phyloP scores from a whole-genome alignment of 345 rosid genomes.

The Excoecaria agallocha region DNA sequence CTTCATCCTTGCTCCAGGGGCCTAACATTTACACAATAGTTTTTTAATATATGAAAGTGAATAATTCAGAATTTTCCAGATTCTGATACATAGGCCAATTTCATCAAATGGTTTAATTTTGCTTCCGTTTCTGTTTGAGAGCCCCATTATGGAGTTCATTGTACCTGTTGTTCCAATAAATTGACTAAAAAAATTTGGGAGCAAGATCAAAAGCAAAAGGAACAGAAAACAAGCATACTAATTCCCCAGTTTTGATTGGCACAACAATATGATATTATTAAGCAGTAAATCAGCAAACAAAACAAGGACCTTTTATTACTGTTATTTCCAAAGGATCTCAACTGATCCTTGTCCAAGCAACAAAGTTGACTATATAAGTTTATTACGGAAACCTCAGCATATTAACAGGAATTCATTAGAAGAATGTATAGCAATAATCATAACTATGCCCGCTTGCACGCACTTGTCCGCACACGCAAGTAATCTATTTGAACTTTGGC shows the following conservation, averaged over 20 bases:
- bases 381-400: neutral
- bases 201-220: too few species aligned
- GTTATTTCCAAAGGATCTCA: neutral
- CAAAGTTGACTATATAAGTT: neutral
- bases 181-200: too few species aligned
- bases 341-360: neutral
- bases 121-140: too few species aligned
- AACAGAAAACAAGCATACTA: too few species aligned
- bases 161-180: too few species aligned
- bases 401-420: neutral
- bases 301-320: neutral
- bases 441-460: neutral
- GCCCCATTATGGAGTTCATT: too few species aligned
- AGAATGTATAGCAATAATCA: neutral
- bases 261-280: neutral
- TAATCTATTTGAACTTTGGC: neutral
- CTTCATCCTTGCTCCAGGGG: conserved; percentile 34
- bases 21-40: conserved; percentile 15
- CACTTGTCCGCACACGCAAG: too few species aligned
- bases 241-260: too few species aligned
- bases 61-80: neutral
- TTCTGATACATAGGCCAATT: neutral
- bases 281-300: neutral
- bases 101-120: neutral
- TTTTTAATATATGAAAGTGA: neutral